Conservation (phyloP, 768 basidiomycete species). For the Podaxis sp. region DNA sequence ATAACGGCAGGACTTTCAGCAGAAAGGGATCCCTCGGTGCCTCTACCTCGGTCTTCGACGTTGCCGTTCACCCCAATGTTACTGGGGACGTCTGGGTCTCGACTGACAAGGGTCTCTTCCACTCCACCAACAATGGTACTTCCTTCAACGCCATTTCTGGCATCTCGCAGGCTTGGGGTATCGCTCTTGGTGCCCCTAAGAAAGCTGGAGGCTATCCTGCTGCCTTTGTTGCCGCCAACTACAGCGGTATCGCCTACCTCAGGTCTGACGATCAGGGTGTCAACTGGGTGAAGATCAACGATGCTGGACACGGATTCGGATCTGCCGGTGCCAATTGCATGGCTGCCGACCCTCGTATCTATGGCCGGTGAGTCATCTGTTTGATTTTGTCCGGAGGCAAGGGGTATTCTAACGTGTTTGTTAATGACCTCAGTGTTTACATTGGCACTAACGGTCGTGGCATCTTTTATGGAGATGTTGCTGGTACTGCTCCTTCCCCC, state of each 20-base stretch:
- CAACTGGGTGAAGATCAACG: conserved; percentile 61
- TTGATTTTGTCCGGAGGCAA: neutral
- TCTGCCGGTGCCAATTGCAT: conserved; percentile 44
- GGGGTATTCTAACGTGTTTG: neutral
- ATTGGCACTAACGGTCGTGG: conserved; percentile 63
- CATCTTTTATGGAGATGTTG: conserved; percentile 48
- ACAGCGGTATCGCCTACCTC: conserved; percentile 50
- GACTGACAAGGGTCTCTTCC: conserved; percentile 55
- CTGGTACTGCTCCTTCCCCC: conserved; percentile 27
- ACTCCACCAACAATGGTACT: conserved; percentile 50
- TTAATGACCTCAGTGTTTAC: conserved; percentile 42
- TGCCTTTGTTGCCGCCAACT: conserved; percentile 52
- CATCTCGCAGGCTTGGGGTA: conserved; percentile 52
- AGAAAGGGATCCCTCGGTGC: conserved; percentile 41
- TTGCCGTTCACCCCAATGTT: conserved; percentile 51
- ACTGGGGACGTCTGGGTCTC: conserved; percentile 68
- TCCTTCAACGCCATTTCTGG: conserved; percentile 48
- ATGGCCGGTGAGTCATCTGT: conserved; percentile 43
- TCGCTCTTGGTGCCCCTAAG: conserved; percentile 54
- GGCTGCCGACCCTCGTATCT: conserved; percentile 50
- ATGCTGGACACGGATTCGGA: conserved; percentile 56
- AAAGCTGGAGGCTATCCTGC: conserved; percentile 49
- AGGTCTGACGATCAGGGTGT: conserved; percentile 54
- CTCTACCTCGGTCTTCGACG: conserved; percentile 47
- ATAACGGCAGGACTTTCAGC: conserved; percentile 53